Conservation (phyloP, 2,329 filamentous ascomycete species). For the Volutella citrinella region DNA sequence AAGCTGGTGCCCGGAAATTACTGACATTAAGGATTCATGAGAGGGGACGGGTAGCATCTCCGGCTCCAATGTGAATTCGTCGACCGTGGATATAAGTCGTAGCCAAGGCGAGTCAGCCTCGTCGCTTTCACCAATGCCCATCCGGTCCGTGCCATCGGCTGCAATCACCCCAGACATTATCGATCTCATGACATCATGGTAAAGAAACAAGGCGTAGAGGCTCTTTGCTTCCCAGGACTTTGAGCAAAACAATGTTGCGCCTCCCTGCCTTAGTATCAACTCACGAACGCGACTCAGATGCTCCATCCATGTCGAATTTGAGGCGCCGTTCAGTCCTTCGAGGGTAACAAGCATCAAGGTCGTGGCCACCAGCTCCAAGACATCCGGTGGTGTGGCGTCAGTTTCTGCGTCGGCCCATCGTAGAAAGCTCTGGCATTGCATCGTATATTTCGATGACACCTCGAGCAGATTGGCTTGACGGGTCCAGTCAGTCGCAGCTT, state of each 20-base stretch:
- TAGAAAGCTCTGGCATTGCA: conserved; percentile 1
- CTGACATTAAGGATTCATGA: no score
- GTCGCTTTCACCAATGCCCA: no score
- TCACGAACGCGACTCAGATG: conserved; percentile 4
- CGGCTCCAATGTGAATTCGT: no score
- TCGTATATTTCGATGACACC: background rate
- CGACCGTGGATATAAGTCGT: no score
- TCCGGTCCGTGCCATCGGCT: no score
- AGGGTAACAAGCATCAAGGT: conserved; percentile 6
- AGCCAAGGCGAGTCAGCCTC: no score
- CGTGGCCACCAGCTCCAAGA: conserved; percentile 1
- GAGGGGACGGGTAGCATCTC: no score
- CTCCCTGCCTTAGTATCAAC: background rate
- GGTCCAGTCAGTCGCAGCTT: background rate
- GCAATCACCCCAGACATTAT: conserved; percentile 4
- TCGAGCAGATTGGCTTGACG: background rate
- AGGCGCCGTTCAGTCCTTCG: conserved; percentile 4
- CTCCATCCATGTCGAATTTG: conserved; percentile 4
- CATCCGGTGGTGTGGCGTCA: background rate
- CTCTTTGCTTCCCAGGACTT: conserved; percentile 4
- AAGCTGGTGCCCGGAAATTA: no score
- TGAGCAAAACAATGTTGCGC: background rate
- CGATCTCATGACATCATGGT: conserved; percentile 9
- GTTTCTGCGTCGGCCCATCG: no score
- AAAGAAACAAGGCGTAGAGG: conserved; percentile 4